Evolutionary conservation across 2,329 filamentous ascomycete genomes (phyloP), one percentile per base, ranked within the genome.

Genomic region (Aspergillus proliferans): DNA sequence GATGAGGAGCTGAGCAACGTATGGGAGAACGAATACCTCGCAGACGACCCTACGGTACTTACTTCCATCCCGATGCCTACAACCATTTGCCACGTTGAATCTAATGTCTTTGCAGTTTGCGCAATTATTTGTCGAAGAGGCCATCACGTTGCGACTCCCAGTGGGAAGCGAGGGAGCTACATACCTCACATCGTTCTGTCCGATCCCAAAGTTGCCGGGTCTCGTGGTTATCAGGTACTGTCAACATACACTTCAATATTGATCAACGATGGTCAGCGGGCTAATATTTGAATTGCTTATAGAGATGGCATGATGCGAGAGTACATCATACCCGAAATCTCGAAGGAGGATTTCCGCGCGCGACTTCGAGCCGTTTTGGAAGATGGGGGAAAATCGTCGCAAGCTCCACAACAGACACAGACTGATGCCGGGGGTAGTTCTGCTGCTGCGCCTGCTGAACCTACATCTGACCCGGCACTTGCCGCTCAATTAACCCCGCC

Each of bases 171-270:
- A 86, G 56, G 90, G 95, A 72, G 89, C 89, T 8, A 83, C 81
- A 5, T 94, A 89, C 61, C 76, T 97, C 12, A 80, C 84, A 8
- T 87, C 88, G 42, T 87, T 95, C 60, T 94, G 88, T 60, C 87
- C 88, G 0, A 74, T 95, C n/a, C 79, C 82, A 1, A 82, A 82
- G 56, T 82, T 83, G n/a, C 91, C 92, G 0, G 86, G 86, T 1
- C 71, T 95, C 7, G 79, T 95, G 14, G 75, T 94, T 18, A 91
- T 95, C 58, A 82, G 84, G 80, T 85, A 72, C 46, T 30, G 77
- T 50, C n/a, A 36, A 36, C 34, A 15, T 21, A 19, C 38, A 22
- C 3, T 22, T 6, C 18, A 12, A 6, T 40, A 9, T 3, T 6
- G 15, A 21, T 19, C 5, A 2, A 19, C 3, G 18, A 14, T 21